Conservation (phyloP, 441 rosid genomes). For the Populus hybrid region DNA sequence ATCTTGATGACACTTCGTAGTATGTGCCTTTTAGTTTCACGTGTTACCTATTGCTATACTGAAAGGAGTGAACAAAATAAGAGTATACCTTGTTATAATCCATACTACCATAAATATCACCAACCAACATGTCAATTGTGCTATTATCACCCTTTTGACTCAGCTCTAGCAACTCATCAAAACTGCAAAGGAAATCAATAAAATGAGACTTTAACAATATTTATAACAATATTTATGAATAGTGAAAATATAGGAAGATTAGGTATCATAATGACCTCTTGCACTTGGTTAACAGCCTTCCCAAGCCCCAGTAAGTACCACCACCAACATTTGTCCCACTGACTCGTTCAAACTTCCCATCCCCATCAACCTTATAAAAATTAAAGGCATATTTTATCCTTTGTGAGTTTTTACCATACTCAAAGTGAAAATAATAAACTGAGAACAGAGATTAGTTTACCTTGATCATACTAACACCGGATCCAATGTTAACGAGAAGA, state of each 20-base stretch:
- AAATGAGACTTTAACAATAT: constrained; percentile 8
- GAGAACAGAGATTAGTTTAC: constrained; percentile 34
- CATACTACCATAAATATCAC: constrained; percentile 81
- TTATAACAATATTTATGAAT: constrained; percentile 11
- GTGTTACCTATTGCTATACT: constrained; percentile 5
- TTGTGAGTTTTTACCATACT: constrained; percentile 8
- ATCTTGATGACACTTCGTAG: constrained; percentile 1
- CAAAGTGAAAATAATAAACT: constrained; percentile 10
- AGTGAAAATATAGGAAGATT: constrained; percentile 5
- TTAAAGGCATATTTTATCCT: constrained; percentile 19
- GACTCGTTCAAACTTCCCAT: constrained; percentile 94
- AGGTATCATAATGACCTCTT: constrained; percentile 56
- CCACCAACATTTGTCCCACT: constrained; percentile 99
- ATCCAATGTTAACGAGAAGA: constrained; percentile 67
- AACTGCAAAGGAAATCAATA: constrained; percentile 42
- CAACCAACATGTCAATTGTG: constrained; percentile 44
- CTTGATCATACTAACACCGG: constrained; percentile 99
- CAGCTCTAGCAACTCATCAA: constrained; percentile 96
- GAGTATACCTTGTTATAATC: constrained; percentile 87
- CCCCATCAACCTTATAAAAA: constrained; percentile 84
- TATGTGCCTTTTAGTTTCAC: background rate
- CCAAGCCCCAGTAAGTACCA: constrained; percentile 99
- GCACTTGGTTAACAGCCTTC: constrained; percentile 95
- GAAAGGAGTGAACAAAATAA: constrained; percentile 14
- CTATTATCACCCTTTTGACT: constrained; percentile 98